Base-by-base conservation (phyloP, 2,329 filamentous ascomycete species). In the Cercospora zeina region DNA sequence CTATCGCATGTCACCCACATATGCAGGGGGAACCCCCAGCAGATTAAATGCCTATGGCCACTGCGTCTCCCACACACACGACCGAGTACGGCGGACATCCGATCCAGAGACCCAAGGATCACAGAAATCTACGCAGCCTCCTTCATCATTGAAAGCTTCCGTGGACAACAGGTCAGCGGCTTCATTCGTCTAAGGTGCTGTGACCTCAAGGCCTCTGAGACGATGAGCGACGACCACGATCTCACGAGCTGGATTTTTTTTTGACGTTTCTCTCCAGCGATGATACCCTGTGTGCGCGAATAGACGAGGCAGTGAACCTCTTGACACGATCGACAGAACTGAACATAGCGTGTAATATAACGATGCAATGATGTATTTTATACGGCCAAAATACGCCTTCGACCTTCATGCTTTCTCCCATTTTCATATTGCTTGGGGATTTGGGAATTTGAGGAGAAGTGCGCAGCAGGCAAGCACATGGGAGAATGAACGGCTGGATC, bases 91-190 rank as follows among this genome's bases (percentile, higher is more conserved):
- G 30, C 27, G 49, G 9, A 53, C 31, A 16, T 53, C 49, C 2
- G 54, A 58, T 49, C 36, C 30, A 10, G 54, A 58, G 27, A 58
- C 49, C 2, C 49, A 53, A 33, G 49, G 49, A 49, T 39, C 54
- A 2, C 34, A 42, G 24, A 58, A 58, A 45, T 47, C 37, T 9
- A 58, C 39, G 54, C 54, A 39, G 2, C 33, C 54, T 47, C 21
- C 54, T n/a, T 24, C 54, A 34, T 47, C 42, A 16, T 16, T 39
- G 34, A 36, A 39, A 31, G 36, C 37, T 14, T 58, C 54, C 7
- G 33, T 45, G 54, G 36, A 58, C 14, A 27, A 45, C 49, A 27
- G 42, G 31, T 59, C 57, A 14, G 31, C 57, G 11, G 57, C 31
- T 24, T 60, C 58, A 19, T 53, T 60, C 21, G 54, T 58, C 39